Conservation (phyloP, 2,329 filamentous ascomycete genomes). For the Setomelanomma holmii region DNA sequence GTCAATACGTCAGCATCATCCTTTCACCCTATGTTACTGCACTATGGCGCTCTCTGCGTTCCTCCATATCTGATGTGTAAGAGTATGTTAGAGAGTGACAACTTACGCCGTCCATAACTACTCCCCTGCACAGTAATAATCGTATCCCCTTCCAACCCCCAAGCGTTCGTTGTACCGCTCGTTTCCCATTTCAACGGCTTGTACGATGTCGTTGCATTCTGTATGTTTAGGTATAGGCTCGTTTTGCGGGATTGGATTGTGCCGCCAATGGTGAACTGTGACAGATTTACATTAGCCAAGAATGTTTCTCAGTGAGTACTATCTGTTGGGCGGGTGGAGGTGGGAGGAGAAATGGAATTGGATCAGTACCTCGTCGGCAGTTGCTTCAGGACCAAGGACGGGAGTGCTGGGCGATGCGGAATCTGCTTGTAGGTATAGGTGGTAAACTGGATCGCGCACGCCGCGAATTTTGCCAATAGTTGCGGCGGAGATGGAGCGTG, state of each 20-base stretch:
- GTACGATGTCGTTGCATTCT: constrained; percentile 56
- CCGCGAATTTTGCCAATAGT: constrained; percentile 60
- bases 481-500: constrained; percentile 28
- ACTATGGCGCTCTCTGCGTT: no score
- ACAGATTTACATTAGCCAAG: no score
- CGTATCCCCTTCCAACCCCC: constrained; percentile 58
- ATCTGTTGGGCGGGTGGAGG: no score
- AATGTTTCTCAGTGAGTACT: no score
- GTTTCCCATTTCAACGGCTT: constrained; percentile 59
- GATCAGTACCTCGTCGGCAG: constrained; percentile 48
- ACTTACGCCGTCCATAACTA: constrained; percentile 53
- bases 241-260: constrained; percentile 61
- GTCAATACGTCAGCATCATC: background rate
- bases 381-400: constrained; percentile 61
- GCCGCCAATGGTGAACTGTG: constrained; percentile 55
- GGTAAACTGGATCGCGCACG: constrained; percentile 59
- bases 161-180: constrained; percentile 55
- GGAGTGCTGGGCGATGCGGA: constrained; percentile 53
- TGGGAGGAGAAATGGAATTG: background rate
- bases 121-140: constrained; percentile 58
- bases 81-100: no score
- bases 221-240: constrained; percentile 58
- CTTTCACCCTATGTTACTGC: no score
- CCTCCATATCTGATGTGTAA: no score
- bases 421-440: constrained; percentile 60